Percentiles rank a stretch among this genome's conserved stretches.
Evolutionary conservation across 2,329 filamentous ascomycete genomes (phyloP).

Genomic region (Ceratocystis lukuohia): DNA sequence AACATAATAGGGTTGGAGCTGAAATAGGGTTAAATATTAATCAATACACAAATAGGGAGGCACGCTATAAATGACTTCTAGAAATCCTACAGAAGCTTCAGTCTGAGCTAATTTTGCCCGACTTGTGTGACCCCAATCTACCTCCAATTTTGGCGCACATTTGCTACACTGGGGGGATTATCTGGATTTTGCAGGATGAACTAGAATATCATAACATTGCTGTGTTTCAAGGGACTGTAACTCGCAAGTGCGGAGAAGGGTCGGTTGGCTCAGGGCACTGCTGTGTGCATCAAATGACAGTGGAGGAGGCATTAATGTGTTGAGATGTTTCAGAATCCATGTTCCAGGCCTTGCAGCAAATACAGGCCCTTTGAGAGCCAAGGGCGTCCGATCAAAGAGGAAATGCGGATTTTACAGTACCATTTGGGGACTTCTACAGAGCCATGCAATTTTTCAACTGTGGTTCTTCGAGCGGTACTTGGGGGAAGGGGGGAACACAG

Average conservation of each 20-base stretch:
- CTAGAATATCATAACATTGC: conserved; percentile 5
- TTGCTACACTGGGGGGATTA: neutral
- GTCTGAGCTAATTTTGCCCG: neutral
- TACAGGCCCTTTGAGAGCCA: neutral
- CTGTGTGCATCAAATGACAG: neutral
- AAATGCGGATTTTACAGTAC: neutral
- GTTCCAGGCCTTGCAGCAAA: neutral
- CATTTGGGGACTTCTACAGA: neutral
- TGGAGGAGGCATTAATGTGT: conserved; percentile 3
- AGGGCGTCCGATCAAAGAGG: neutral
- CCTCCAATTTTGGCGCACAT: neutral
- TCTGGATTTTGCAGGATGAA: neutral
- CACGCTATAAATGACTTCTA: neutral
- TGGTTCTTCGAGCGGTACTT: neutral
- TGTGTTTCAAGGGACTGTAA: neutral
- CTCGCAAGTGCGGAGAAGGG: neutral
- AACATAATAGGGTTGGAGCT: no score
- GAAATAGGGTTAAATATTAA: neutral
- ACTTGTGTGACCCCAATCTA: neutral
- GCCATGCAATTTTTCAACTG: neutral
- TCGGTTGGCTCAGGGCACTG: neutral
- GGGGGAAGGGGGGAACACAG: neutral
- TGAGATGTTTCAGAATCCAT: neutral
- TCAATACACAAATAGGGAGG: neutral
- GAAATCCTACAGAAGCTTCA: neutral